Evolutionary conservation across 2,329 filamentous ascomycete genomes (phyloP), one percentile per base, ranked within the genome.

Genomic region (Torrubiella hemipterigena): DNA sequence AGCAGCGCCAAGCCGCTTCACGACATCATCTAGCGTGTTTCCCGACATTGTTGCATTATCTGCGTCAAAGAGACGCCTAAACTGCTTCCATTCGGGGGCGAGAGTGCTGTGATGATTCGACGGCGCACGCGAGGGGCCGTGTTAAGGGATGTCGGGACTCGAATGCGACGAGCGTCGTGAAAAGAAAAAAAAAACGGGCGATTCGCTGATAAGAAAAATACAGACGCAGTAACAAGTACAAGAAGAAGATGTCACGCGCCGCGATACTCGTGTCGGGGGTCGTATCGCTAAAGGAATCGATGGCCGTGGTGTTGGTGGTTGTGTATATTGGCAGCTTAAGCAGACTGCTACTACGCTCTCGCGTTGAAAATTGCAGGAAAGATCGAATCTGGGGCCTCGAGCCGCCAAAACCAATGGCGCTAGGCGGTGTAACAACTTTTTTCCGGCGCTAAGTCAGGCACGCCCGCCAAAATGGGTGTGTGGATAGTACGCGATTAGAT

Each of bases 1-100:
- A 35, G 63, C 54, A 30, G 59, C 60, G 48, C 62, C 65, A 41
- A 77, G 61, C 54, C 69, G 67, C 59, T 69, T 70, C 42, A 76
- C 66, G 49, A 75, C 68, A 56, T 77, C 67, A 41, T 79, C 74
- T 47, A 77, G 70, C 44, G 62, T 65, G 45, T 60, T 66, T 39
- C 60, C 62, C 58, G 72, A 69, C 73, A 78, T 78, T 54, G 50
- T 59, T 61, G 59, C 67, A 60, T 59, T 58, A 65, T 61, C 41
- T 47, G 56, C 57, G 48, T 52, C 49, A 42, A 45, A 43, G 39
- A 46, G 50, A 52, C 45, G 49, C 51, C 42, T 45, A 34, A 37
- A 38, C 42, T 38, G 38, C 40, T 54, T 45, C 55, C 55, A 59
- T 58, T 31, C 51, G 53, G 44, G 37, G 44, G n/a, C n/a, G n/a